phyloP scores from a whole-genome alignment of 2,329 filamentous ascomycete species.

The Scedosporium minutisporum region DNA sequence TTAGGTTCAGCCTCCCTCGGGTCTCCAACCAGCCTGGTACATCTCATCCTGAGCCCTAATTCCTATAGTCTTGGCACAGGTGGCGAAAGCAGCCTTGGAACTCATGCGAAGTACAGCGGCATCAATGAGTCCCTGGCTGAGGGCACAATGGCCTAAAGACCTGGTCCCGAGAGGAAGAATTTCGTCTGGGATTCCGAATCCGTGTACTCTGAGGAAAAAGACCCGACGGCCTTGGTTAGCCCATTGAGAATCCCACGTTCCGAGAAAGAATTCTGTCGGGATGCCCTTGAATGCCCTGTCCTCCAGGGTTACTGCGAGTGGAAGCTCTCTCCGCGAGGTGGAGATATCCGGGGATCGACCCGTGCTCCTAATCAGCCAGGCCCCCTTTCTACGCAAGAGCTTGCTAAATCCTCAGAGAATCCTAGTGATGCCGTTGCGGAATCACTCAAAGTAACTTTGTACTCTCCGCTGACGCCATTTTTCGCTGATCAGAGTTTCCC shows the following conservation, averaged over 20 bases:
- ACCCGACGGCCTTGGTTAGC: background rate
- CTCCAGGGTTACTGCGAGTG: background rate
- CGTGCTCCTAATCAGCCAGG: no score
- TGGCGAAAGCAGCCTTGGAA: no score
- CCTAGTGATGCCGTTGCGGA: background rate
- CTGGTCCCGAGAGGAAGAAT: background rate
- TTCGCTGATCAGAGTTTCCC: conserved; percentile 30
- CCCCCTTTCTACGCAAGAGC: no score
- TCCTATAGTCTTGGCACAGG: no score
- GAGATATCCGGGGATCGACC: no score
- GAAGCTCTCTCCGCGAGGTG: background rate
- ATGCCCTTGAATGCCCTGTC: background rate
- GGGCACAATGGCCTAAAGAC: background rate
- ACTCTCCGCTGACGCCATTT: conserved; percentile 33
- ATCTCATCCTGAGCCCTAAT: no score
- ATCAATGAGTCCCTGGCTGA: no score
- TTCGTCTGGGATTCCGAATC: conserved; percentile 5
- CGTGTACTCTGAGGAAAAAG: background rate
- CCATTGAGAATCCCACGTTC: conserved; percentile 9
- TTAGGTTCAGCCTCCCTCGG: no score
- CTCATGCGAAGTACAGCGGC: no score
- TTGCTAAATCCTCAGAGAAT: background rate
- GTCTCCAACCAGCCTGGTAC: no score
- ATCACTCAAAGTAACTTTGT: conserved; percentile 17
- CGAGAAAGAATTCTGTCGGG: background rate